Conservation (phyloP, 2,329 filamentous ascomycete species). For the Aspergillus novofumigatus region DNA sequence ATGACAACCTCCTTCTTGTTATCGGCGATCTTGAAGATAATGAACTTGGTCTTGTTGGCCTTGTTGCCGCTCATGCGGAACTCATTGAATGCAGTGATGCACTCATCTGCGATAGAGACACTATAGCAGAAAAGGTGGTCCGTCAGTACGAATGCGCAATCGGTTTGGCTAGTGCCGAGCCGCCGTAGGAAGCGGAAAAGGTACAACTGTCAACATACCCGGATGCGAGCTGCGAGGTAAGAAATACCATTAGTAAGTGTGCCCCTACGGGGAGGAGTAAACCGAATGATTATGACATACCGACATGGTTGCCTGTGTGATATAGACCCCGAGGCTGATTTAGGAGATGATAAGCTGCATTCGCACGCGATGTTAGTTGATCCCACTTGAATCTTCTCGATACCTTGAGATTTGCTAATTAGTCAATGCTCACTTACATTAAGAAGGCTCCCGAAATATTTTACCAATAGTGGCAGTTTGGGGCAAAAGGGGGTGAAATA, state of each 20-base stretch:
- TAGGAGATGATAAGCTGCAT: constrained; percentile 21
- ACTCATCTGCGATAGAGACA: constrained; percentile 45
- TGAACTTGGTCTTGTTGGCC: constrained; percentile 40
- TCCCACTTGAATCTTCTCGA: background rate
- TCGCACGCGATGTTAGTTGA: constrained; percentile 29
- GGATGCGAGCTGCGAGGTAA: constrained; percentile 29
- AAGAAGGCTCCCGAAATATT: background rate
- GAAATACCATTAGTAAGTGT: constrained; percentile 5
- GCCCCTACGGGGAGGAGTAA: background rate
- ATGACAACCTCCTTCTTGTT: constrained; percentile 48
- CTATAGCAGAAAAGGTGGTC: constrained; percentile 24
- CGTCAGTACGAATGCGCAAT: constrained; percentile 16
- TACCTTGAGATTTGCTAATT: background rate
- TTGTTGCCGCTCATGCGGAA: constrained; percentile 41
- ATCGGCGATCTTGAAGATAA: constrained; percentile 51
- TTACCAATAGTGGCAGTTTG: background rate
- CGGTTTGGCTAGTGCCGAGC: background rate
- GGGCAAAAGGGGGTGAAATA: constrained; percentile 9
- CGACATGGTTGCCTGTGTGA: constrained; percentile 30
- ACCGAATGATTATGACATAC: constrained; percentile 20
- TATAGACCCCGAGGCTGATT: constrained; percentile 16
- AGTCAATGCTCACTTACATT: constrained; percentile 6
- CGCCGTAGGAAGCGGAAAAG: constrained; percentile 1
- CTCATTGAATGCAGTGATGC: constrained; percentile 44
- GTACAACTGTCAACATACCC: constrained; percentile 24